Conservation (phyloP, 177 flowering plant species). For the Telopea speciosissima region DNA sequence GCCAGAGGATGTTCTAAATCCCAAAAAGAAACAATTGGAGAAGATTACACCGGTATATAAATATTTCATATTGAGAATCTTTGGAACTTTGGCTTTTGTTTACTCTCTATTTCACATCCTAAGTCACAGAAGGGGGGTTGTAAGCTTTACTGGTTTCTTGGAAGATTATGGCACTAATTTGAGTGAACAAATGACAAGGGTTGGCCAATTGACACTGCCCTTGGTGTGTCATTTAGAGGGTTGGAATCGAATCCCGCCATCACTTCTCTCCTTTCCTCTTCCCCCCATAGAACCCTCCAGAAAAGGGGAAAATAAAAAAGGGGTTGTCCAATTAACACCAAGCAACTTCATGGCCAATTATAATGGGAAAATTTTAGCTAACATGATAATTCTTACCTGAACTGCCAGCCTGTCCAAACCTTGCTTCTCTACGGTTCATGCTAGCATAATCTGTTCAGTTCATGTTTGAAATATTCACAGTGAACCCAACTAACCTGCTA, state of each 20-base stretch:
- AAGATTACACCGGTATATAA: conserved; percentile 80
- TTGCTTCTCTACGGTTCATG: no score
- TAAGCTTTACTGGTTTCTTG: neutral
- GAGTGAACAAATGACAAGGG: neutral
- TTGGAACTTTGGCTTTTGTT: neutral
- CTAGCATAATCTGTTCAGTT: neutral
- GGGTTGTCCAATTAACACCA: neutral
- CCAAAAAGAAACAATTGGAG: conserved; percentile 95
- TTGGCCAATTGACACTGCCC: no score
- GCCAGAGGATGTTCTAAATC: conserved; percentile 93
- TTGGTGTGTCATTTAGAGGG: neutral
- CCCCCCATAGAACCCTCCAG: no score
- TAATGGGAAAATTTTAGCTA: neutral
- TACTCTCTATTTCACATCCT: neutral
- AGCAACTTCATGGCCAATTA: neutral
- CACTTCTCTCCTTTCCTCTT: no score
- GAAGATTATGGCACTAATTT: neutral
- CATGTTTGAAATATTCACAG: neutral
- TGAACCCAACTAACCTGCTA: neutral
- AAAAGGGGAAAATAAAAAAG: no score
- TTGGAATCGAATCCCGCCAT: no score
- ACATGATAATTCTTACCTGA: neutral
- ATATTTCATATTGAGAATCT: conserved; percentile 2
- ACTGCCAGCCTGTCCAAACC: neutral
- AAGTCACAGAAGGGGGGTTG: neutral